phyloP scores from a whole-genome alignment of 306 rosid species.

The Cicer judaicum region DNA sequence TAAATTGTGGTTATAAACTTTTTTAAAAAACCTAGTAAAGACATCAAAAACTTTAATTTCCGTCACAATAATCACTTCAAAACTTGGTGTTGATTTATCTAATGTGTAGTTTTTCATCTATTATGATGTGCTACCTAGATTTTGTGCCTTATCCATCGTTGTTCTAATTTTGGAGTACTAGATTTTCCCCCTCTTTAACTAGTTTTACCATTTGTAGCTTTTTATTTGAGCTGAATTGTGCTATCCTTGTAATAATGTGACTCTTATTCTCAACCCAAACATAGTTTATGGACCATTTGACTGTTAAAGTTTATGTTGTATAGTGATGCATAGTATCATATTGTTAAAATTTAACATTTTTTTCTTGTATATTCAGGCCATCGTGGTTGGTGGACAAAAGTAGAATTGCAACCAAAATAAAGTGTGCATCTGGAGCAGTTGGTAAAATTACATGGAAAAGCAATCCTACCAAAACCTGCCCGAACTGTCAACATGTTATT shows the following conservation, averaged over 20 bases:
- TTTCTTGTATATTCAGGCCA: slow-evolving; percentile 54
- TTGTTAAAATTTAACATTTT: slow-evolving; percentile 7
- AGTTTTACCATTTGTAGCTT: slow-evolving; percentile 6
- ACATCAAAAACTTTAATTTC: not conserved
- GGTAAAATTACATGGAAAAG: slow-evolving; percentile 62
- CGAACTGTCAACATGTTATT: slow-evolving; percentile 67
- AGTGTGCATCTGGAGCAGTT: slow-evolving; percentile 63
- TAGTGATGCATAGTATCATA: slow-evolving; percentile 17
- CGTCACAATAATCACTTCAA: not conserved
- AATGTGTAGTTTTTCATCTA: not conserved
- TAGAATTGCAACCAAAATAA: slow-evolving; percentile 80
- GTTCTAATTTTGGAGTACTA: not conserved
- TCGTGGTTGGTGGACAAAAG: slow-evolving; percentile 82
- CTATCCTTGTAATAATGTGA: not conserved
- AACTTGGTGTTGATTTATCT: not conserved
- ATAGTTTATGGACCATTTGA: slow-evolving; percentile 15
- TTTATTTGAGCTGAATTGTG: not conserved
- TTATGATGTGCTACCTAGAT: not conserved
- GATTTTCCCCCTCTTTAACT: not conserved
- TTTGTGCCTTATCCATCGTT: not conserved
- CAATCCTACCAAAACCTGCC: slow-evolving; percentile 81
- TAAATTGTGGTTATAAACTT: not conserved
- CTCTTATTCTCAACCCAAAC: not conserved
- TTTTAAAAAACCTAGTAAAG: not conserved
- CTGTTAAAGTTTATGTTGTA: not conserved